Conservation (phyloP, 495 filamentous ascomycete species). For the Neurospora sp. region DNA sequence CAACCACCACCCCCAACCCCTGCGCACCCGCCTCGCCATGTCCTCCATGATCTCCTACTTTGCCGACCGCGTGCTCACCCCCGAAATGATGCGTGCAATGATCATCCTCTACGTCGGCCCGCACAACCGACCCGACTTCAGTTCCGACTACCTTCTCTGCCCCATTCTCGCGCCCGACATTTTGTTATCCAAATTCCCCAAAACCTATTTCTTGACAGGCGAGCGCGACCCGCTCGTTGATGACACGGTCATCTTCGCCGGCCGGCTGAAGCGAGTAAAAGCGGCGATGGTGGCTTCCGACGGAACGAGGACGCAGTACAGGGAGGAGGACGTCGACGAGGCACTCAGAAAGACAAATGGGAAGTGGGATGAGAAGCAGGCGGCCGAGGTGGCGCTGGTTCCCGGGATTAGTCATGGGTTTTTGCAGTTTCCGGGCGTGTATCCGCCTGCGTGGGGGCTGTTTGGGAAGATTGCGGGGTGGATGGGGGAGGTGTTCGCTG, state of each 20-base stretch:
- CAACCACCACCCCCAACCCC: constrained; percentile 47
- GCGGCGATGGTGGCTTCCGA: constrained; percentile 40
- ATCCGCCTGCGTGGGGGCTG: constrained; percentile 76
- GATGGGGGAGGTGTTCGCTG: constrained; percentile 62
- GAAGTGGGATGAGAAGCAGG: constrained; percentile 60
- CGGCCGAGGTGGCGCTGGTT: constrained; percentile 72
- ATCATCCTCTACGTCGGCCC: constrained; percentile 96
- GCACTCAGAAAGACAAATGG: constrained; percentile 11
- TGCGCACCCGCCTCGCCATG: constrained; percentile 80
- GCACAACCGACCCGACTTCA: constrained; percentile 84
- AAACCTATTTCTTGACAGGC: constrained; percentile 86
- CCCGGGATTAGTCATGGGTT: constrained; percentile 90
- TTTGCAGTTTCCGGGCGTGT: constrained; percentile 76
- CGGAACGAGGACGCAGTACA: constrained; percentile 21
- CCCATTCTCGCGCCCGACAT: constrained; percentile 82
- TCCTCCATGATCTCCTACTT: constrained; percentile 97
- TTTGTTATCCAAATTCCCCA: constrained; percentile 74
- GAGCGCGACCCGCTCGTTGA: constrained; percentile 94
- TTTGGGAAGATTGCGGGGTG: constrained; percentile 65
- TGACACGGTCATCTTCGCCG: constrained; percentile 92
- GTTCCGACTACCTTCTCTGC: constrained; percentile 78
- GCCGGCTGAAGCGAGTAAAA: constrained; percentile 74
- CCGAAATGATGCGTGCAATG: constrained; percentile 99
- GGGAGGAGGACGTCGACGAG: constrained; percentile 12
- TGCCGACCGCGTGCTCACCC: constrained; percentile 86